Conservation (phyloP, 768 basidiomycete species). For the Melanogaster broomeanus region DNA sequence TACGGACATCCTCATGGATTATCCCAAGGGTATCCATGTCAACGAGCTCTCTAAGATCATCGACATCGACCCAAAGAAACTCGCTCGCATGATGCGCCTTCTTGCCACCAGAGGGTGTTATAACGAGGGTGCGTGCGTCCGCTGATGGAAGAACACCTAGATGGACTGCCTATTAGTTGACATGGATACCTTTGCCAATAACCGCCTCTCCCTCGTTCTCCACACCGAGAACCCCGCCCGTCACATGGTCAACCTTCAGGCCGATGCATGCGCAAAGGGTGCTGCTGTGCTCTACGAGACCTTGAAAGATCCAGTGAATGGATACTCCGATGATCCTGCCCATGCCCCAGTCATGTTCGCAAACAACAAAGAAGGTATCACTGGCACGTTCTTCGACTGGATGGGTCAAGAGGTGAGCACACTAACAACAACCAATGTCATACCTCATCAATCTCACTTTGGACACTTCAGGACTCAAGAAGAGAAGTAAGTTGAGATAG, state of each 20-base stretch:
- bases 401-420: constrained; percentile 23
- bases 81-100: constrained; percentile 31
- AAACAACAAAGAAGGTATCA: constrained; percentile 16
- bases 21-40: constrained; percentile 34
- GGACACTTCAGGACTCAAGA: constrained; percentile 10
- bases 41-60: constrained; percentile 24
- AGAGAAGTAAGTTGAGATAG: constrained; percentile 16
- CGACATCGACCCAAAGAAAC: constrained; percentile 26
- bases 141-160: not conserved
- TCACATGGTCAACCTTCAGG: constrained; percentile 20
- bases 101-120: constrained; percentile 32
- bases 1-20: constrained; percentile 25
- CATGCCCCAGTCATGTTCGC: constrained; percentile 23
- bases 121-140: constrained; percentile 29
- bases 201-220: constrained; percentile 33
- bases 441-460: not conserved
- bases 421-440: not conserved
- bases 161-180: constrained; percentile 21
- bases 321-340: constrained; percentile 18
- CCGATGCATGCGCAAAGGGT: constrained; percentile 17
- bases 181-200: constrained; percentile 35
- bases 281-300: constrained; percentile 25
- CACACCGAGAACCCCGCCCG: constrained; percentile 22
- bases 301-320: constrained; percentile 24
- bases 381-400: constrained; percentile 26